These are phyloP conservation scores for Eucalyptus grandis DNA, from an alignment of 345 rosid genomes.

Conservation along the genomic window DNA sequence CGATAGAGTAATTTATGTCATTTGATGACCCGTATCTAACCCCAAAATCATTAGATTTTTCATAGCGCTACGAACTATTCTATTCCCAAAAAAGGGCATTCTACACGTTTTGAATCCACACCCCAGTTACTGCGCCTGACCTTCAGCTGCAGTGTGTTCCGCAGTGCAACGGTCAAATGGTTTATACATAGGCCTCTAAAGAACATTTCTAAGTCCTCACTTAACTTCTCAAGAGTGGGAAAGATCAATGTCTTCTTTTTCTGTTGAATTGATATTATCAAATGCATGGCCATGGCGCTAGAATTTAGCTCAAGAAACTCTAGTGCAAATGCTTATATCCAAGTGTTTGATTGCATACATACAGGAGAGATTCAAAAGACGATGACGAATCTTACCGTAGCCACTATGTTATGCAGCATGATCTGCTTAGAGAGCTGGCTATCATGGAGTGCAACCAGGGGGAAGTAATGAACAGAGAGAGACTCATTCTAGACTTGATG, in stretches of 20 bases:
- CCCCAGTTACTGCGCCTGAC: neutral
- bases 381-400: conserved; percentile 16
- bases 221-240: neutral
- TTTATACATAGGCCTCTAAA: neutral
- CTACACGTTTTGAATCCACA: neutral
- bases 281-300: neutral
- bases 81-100: neutral
- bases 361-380: conserved; percentile 20
- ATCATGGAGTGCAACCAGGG: conserved; percentile 12
- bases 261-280: neutral
- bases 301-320: neutral
- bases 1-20: neutral
- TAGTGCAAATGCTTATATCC: rapidly evolving
- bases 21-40: no score
- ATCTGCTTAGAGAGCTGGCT: conserved; percentile 33
- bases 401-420: conserved; percentile 37
- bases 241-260: neutral
- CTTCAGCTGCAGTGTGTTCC: neutral
- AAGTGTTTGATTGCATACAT: neutral
- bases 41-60: no score
- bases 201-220: neutral
- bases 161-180: neutral
- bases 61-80: neutral
- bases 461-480: conserved; percentile 3
- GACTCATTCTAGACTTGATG: conserved; percentile 19